Evolutionary conservation across 352 stramenopile genomes (phyloP).

Genomic region (Phytophthora pluvialis): DNA sequence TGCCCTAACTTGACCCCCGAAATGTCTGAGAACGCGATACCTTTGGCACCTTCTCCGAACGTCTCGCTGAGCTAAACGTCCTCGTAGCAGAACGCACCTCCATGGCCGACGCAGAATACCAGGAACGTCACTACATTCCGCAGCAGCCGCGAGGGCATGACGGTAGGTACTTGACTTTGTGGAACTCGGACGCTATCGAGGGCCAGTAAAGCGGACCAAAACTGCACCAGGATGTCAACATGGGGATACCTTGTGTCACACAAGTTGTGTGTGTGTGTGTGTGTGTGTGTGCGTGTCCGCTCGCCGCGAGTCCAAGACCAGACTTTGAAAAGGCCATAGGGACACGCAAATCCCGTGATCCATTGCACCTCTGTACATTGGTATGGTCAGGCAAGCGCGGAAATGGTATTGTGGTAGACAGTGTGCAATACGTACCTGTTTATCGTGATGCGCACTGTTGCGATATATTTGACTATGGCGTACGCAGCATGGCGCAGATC

Average conservation of each 20-base stretch:
- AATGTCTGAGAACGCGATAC: constrained; percentile 32
- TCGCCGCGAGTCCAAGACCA: constrained; percentile 11
- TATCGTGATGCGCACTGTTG: background rate
- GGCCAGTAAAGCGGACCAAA: background rate
- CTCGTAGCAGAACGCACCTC: constrained; percentile 14
- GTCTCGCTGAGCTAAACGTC: constrained; percentile 27
- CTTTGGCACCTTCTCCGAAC: constrained; percentile 25
- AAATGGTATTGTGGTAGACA: background rate
- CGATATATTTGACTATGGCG: constrained; percentile 1
- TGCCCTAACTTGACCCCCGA: constrained; percentile 23
- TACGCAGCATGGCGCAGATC: constrained; percentile 5
- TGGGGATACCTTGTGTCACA: background rate
- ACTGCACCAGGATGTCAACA: constrained; percentile 17
- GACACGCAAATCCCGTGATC: constrained; percentile 19
- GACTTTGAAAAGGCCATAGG: constrained; percentile 15
- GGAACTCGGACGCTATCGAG: background rate
- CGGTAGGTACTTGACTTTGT: constrained; percentile 1
- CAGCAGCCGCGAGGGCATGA: constrained; percentile 8
- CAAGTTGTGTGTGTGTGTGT: background rate
- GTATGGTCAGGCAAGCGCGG: background rate
- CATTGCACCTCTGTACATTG: constrained; percentile 3
- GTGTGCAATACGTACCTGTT: background rate
- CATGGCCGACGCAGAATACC: background rate
- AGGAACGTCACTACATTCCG: constrained; percentile 3
- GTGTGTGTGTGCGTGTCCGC: background rate